phyloP scores from a whole-genome alignment of 108 stramenopile genomes.

The Skeletonema tropicum region DNA sequence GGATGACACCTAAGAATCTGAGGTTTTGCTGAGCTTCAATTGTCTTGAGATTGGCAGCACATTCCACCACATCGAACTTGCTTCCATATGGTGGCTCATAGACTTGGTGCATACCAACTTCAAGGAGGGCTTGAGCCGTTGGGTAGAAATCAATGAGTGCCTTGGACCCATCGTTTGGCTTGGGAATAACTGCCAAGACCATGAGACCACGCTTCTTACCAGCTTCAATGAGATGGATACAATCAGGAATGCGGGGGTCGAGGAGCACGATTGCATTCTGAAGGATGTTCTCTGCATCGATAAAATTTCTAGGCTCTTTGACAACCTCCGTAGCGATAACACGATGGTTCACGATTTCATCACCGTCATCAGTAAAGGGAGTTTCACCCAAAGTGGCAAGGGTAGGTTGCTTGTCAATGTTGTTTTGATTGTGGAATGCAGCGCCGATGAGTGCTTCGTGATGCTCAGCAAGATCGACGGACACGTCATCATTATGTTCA shows the following conservation, averaged over 20 bases:
- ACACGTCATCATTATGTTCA: not conserved
- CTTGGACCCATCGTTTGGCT: conserved; percentile 51
- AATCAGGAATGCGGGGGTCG: conserved; percentile 59
- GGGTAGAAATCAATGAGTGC: conserved; percentile 45
- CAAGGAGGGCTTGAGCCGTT: conserved; percentile 56
- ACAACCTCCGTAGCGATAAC: conserved; percentile 65
- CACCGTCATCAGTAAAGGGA: conserved; percentile 48
- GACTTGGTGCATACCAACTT: conserved; percentile 60
- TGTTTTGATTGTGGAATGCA: conserved; percentile 47
- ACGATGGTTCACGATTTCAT: conserved; percentile 47
- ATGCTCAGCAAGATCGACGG: conserved; percentile 27
- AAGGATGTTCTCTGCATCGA: conserved; percentile 38
- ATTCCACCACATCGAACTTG: conserved; percentile 63
- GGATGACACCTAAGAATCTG: conserved; percentile 56
- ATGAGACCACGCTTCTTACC: conserved; percentile 55
- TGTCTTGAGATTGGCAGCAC: conserved; percentile 59
- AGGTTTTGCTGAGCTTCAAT: conserved; percentile 65
- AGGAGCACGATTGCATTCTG: conserved; percentile 59
- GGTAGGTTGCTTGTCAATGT: conserved; percentile 44
- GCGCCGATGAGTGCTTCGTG: conserved; percentile 59
- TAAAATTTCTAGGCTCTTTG: conserved; percentile 37
- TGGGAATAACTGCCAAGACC: conserved; percentile 60
- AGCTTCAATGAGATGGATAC: conserved; percentile 52
- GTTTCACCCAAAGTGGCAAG: conserved; percentile 54
- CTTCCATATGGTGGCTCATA: conserved; percentile 57